These are phyloP conservation scores for Taphrina confusa DNA, from an alignment of 1,139 yeast genomes.

Conservation along the genomic window DNA sequence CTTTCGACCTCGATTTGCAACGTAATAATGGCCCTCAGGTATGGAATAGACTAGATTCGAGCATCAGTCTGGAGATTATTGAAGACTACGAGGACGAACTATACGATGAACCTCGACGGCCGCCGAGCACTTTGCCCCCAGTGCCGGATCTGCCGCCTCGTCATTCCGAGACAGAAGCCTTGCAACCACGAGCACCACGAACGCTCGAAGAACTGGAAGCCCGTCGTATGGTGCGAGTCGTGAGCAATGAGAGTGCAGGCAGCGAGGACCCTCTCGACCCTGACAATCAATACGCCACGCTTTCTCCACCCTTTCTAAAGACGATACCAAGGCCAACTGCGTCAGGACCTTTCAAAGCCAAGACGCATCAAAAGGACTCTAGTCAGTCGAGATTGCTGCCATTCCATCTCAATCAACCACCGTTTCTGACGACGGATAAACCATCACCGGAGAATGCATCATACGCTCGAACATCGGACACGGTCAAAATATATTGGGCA, in stretches of 20 bases:
- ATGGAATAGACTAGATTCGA: slow-evolving; percentile 3
- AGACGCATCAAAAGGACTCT: slow-evolving; percentile 9
- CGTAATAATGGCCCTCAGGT: background rate
- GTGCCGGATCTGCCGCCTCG: slow-evolving; percentile 22
- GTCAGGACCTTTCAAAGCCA: background rate
- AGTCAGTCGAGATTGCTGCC: slow-evolving; percentile 19
- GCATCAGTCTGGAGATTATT: slow-evolving; percentile 15
- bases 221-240: background rate
- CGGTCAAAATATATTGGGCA: slow-evolving; percentile 13
- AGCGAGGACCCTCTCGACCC: slow-evolving; percentile 27
- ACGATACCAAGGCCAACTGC: background rate
- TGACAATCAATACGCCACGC: background rate
- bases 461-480: background rate
- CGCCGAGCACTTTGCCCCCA: slow-evolving; percentile 28
- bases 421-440: slow-evolving; percentile 21
- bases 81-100: slow-evolving; percentile 8
- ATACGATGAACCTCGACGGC: slow-evolving; percentile 10
- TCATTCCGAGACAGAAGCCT: background rate
- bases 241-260: slow-evolving; percentile 4
- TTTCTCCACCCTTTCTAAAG: background rate
- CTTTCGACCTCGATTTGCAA: background rate
- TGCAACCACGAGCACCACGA: background rate
- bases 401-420: slow-evolving; percentile 10
- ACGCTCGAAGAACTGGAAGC: slow-evolving; percentile 2
- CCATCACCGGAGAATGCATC: background rate